Evolutionary conservation across 148 eudicot genomes (phyloP), one percentile per base, ranked within the genome.

Genomic region (Spergularia marina): DNA sequence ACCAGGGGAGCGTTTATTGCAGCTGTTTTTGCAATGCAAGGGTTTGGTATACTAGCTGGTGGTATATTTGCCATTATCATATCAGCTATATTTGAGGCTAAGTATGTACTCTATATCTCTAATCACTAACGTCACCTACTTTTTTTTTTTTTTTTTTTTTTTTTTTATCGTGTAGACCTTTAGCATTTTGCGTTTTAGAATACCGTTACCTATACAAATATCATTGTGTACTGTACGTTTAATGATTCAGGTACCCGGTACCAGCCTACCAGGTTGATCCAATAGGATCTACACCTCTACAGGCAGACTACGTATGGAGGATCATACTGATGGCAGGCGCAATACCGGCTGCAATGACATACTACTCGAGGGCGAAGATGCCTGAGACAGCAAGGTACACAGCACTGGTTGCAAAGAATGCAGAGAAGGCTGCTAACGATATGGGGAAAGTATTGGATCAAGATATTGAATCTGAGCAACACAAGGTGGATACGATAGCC

Each of bases 361-460:
- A 80, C 73, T 88, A 88, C 49, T 88, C 86, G 82, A 66, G 89
- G 6, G 82, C 86, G 83, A 86, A 88, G 79, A 88, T 88, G 91
- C 91, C 91, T 0, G 91, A 87, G 73, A 87, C 91, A 2, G 91
- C 91, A 55, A 81, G 91, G 39, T 86, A 88, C 80, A 88, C 89
- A 0, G 91, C 91, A 7, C 64, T 88, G 0, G 91, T 88, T 0
- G 89, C 89, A 13, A 86, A 84, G 70, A 84, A 88, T 8, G 85
- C 84, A 0, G 79, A 81, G 64, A 85, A 82, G 52, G 89, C 89
- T 12, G 86, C 84, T 0, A 55, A 59, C 9, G 89, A 88, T 39
- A 88, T 88, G 91, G 83, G 84, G 4, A 84, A 83, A 71, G 85
- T 86, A 14, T 30, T 86, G 47, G 87, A 84, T 20, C 68, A 76